Conservation (phyloP, 768 basidiomycete species). For the Pluteus cervinus region DNA sequence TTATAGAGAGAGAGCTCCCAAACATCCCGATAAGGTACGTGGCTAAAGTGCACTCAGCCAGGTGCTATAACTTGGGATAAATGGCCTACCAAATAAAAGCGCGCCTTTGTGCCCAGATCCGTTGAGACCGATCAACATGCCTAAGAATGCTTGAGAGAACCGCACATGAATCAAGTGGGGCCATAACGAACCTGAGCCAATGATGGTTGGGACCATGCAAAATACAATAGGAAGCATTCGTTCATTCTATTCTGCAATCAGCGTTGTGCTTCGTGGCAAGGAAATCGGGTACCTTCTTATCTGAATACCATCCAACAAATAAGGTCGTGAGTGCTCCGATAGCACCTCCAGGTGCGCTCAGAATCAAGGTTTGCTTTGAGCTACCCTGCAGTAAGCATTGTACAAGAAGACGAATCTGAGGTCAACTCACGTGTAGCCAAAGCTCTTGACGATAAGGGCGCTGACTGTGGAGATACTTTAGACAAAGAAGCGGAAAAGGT, state of each 20-base stretch:
- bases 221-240: conserved; percentile 58
- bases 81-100: conserved; percentile 55
- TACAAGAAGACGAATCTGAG: not conserved
- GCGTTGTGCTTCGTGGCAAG: not conserved
- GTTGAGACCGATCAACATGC: conserved; percentile 48
- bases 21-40: conserved; percentile 49
- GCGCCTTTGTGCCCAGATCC: conserved; percentile 41
- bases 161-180: no score
- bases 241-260: no score
- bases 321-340: conserved; percentile 43
- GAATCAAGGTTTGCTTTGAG: conserved; percentile 54
- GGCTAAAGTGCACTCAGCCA: conserved; percentile 31
- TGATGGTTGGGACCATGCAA: conserved; percentile 51
- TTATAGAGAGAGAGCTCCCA: conserved; percentile 50
- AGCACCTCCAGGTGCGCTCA: conserved; percentile 50
- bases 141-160: conserved; percentile 25
- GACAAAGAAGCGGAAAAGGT: not conserved
- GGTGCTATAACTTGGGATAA: no score
- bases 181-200: no score
- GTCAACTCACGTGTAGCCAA: conserved; percentile 52
- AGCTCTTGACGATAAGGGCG: conserved; percentile 56
- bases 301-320: conserved; percentile 59
- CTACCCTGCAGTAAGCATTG: conserved; percentile 17
- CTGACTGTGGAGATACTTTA: conserved; percentile 32
- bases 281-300: conserved; percentile 41